These are phyloP conservation scores for Fusarium hainanense DNA, from an alignment of 2,329 filamentous ascomycete species.

Conservation along the genomic window DNA sequence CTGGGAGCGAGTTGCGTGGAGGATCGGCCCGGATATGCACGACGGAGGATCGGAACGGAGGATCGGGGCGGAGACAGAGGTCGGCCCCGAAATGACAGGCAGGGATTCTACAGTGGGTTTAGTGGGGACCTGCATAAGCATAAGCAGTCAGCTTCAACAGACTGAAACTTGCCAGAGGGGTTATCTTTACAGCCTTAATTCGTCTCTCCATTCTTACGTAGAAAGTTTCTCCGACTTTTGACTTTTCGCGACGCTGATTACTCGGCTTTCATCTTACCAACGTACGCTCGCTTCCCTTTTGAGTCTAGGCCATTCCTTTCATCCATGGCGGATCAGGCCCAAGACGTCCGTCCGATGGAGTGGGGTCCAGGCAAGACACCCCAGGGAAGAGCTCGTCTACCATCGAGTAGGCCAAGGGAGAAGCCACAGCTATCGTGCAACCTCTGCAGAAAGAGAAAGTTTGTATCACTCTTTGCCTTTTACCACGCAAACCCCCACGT, in stretches of 20 bases:
- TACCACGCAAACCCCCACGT: not conserved
- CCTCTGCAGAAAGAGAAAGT: constrained; percentile 21
- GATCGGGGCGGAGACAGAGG: not conserved
- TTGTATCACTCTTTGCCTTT: not conserved
- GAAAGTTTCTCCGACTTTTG: not conserved
- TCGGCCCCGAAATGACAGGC: constrained; percentile 14
- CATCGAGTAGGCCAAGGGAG: constrained; percentile 10
- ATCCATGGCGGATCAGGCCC: constrained; percentile 12
- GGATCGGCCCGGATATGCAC: constrained; percentile 3
- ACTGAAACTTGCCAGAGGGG: not conserved
- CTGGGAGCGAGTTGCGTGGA: not conserved
- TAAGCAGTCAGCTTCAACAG: not conserved
- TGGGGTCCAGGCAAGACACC: constrained; percentile 16
- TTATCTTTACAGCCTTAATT: not conserved
- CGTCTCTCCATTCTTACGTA: not conserved
- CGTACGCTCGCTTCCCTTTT: not conserved
- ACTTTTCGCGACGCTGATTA: not conserved
- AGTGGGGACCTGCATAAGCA: not conserved
- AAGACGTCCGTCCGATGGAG: not conserved
- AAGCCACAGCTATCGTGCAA: constrained; percentile 23
- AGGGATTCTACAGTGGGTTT: constrained; percentile 6
- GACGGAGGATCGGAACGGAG: constrained; percentile 25
- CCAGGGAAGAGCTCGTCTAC: constrained; percentile 12
- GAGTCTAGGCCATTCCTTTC: not conserved
- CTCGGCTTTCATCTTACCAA: not conserved